Evolutionary conservation across 2,329 filamentous ascomycete genomes (phyloP), one percentile per base, ranked within the genome.

Genomic region (Thelonectria discophora): DNA sequence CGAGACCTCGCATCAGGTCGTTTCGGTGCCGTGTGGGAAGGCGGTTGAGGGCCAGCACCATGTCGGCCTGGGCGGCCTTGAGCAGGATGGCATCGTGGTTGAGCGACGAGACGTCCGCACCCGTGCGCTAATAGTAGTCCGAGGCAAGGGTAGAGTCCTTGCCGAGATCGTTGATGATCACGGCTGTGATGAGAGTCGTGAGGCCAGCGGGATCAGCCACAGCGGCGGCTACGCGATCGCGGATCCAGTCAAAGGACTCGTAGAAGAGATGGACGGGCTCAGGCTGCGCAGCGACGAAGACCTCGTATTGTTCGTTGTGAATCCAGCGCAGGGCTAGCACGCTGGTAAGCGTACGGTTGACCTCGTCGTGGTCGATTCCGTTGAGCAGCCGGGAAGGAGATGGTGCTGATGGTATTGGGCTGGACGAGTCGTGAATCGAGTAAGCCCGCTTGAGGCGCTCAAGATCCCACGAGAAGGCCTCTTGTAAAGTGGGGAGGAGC

Each of bases 21-120:
- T 27, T 17, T 3, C 50, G 37, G 4, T 42, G 39, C 17, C 39
- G 13, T 5, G 39, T 9, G 17, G 50, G 30, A 1, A 43, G 9
- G 18, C 34, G 15, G 4, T 37, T 11, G 9, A 51, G 30, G 21
- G 5, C 5, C 10, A 9, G 34, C 4, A 53, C 34, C 34, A 43
- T 21, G 2, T 21, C 50, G 7, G 34, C 34, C 37, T 53, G 18
- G 13, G 32, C 50, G 5, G 37, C 50, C 34, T 15, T 6, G 15
- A 53, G 50, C 5, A 53, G 39, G 50, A 53, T 53, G n/a, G 34
- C 20, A 21, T 53, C 34, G 50, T 53, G 50, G 34, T 53, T 53
- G 11, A 43, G 21, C 10, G 34, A 17, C 5, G 37, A 32, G 17
- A 43, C 42, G 39, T 53, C 34, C 17, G 17, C 12, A 20, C 50